Percentiles rank a stretch among this genome's conserved stretches.
phyloP scores from a whole-genome alignment of 148 eudicot species.

The Arbutus unedo region DNA sequence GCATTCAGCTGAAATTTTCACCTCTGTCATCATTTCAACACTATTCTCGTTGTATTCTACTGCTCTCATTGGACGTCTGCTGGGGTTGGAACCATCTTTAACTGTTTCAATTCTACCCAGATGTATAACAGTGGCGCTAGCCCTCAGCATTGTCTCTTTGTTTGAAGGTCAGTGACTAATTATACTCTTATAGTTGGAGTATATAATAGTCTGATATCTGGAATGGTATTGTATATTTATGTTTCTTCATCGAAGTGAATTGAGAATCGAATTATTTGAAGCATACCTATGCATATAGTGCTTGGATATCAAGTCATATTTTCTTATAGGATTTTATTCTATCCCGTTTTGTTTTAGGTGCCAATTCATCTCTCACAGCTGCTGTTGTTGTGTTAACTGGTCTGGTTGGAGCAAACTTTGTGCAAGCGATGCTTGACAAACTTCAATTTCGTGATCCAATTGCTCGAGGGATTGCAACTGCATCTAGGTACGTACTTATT shows the following conservation, averaged over 20 bases:
- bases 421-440: slow-evolving; percentile 79
- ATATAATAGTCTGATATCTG: not conserved
- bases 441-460: slow-evolving; percentile 80
- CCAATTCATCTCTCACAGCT: slow-evolving; percentile 89
- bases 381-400: slow-evolving; percentile 96
- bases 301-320: not conserved
- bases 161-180: slow-evolving; percentile 61
- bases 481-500: slow-evolving; percentile 66
- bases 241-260: not conserved
- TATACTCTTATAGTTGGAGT: not conserved
- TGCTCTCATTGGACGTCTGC: slow-evolving; percentile 80
- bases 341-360: slow-evolving; percentile 42
- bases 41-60: slow-evolving; percentile 90
- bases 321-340: not conserved
- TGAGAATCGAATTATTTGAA: not conserved
- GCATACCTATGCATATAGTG: not conserved
- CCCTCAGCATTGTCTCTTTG: slow-evolving; percentile 88
- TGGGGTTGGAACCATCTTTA: slow-evolving; percentile 71
- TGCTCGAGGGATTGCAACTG: slow-evolving; percentile 97
- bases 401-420: slow-evolving; percentile 94
- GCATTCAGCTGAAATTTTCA: slow-evolving; percentile 96
- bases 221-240: not conserved
- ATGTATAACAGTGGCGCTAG: slow-evolving; percentile 97
- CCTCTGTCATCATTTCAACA: slow-evolving; percentile 71
- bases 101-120: slow-evolving; percentile 89